Base-by-base conservation (phyloP, 306 rosid genomes). In the Quercus alba region DNA sequence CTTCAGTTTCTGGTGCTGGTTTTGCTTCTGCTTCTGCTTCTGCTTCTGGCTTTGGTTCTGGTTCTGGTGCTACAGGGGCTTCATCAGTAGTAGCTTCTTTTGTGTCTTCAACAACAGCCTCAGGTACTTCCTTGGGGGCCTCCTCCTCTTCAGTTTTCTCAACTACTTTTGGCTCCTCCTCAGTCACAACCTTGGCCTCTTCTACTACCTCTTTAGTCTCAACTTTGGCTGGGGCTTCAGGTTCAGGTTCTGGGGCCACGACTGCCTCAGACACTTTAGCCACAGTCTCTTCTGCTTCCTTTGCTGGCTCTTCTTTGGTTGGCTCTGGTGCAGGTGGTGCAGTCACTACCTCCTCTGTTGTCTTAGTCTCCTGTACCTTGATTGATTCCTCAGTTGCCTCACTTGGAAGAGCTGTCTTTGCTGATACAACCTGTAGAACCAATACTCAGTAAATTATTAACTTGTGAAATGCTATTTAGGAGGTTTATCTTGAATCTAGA, bases 371-470 rank as follows among this genome's bases (percentile, higher is more conserved):
- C 33, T 91, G 81, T 41, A n/a, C 84, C 87, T 89, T 79, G 33
- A 76, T 68, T 26, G 89, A 21, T 38, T 82, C 83, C 80, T 86
- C 87, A 14, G 59, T 73, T 44, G 82, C 82, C 52, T 85, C 89
- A 46, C 85, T 89, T 2, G 82, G 80, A 74, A 89, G 85, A 49
- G 92, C 91, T 66, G 83, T 74, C 74, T 81, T 77, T 82, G 89
- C 91, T 72, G 89, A 68, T 81, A 77, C 91, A 86, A 91, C 90
- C 98, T 91, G 66, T 81, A 57, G 17, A 26, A 49, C 6, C 17
- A 69, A 49, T 67, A 54, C 25, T 66, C 75, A 18, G n/a, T 5
- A 1, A 17, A 72, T 26, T 6, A 73, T n/a, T 5, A 49, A 73
- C 13, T 5, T 23, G 9, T 26, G 41, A 62, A 25, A 26, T 26